Evolutionary conservation across 306 rosid genomes (phyloP).

Genomic region (Lablab purpureus): DNA sequence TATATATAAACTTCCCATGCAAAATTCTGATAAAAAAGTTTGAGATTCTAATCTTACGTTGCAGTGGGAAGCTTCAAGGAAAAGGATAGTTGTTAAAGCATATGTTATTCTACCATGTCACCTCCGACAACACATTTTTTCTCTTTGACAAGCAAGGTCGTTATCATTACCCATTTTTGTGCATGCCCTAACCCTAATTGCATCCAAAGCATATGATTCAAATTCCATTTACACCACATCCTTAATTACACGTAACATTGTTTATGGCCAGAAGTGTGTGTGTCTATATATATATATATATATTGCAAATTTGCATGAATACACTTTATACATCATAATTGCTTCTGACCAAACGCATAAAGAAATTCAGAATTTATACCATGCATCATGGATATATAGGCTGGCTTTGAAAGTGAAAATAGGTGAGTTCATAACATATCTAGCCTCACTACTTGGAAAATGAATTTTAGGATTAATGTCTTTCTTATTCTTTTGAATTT

Average conservation of each 20-base stretch:
- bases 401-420: neutral
- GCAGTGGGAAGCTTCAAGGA: no score
- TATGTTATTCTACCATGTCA: no score
- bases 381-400: neutral
- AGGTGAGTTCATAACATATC: neutral
- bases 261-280: no score
- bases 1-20: no score
- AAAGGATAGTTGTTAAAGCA: no score
- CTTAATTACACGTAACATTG: no score
- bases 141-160: no score
- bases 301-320: neutral
- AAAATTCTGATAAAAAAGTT: no score
- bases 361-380: slow-evolving; percentile 1
- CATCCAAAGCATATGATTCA: neutral
- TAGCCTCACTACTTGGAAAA: neutral
- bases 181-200: neutral
- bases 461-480: neutral
- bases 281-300: no score
- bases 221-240: neutral
- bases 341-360: slow-evolving; percentile 28
- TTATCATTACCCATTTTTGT: neutral
- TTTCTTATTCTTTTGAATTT: no score
- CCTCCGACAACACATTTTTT: no score
- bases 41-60: no score
- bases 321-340: slow-evolving; percentile 1